Base-by-base conservation (phyloP, 2,329 filamentous ascomycete genomes). In the Diplodia intermedia region DNA sequence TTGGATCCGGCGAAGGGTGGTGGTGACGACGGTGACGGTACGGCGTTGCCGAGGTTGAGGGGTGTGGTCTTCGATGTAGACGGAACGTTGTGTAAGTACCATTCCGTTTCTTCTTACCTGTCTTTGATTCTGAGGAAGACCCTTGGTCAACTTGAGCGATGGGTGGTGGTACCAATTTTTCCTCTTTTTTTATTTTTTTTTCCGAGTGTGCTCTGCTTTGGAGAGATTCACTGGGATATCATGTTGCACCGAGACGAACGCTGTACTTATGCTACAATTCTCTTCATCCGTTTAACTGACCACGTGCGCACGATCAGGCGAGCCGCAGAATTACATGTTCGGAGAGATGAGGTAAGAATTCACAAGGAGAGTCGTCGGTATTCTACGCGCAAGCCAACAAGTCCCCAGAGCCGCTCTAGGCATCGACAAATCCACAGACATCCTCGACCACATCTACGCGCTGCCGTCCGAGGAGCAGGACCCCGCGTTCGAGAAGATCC, bases 271-370 rank as follows among this genome's bases (percentile, higher is more conserved):
- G 4, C 6, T 31, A 8, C 31, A 33, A 33, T 33, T 9, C 7
- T 33, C 8, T 33, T 2, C 31, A 9, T 47, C 9, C 43, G 7
- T n/a, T n/a, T 43, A 18, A 26, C 40, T 55, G 33, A 20, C 57
- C 18, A 8, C 57, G 47, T 53, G 11, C 36, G 20, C 14, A 18
- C 11, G 53, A 29, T 40, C 73, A 83, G 97, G 93, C 77, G 83
- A 94, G 68, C 94, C 94, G 0, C 94, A 98, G 80, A 95, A 91
- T 73, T 92, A 97, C 85, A 99, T 98, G 94, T 98, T 98, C 80
- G 79, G 81, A 23, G 86, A 96, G 76, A 98, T 99, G 94, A 90
- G 88, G 79, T 85, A 80, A 75, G 26, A 23, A 23, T 52, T 29
- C 31, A 49, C 26, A 49, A 43, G 43, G 36, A 18, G 65, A 14